Base-by-base conservation (phyloP, 176 grass and related monocot genomes). In the Ampelocalamus luodianensis region DNA sequence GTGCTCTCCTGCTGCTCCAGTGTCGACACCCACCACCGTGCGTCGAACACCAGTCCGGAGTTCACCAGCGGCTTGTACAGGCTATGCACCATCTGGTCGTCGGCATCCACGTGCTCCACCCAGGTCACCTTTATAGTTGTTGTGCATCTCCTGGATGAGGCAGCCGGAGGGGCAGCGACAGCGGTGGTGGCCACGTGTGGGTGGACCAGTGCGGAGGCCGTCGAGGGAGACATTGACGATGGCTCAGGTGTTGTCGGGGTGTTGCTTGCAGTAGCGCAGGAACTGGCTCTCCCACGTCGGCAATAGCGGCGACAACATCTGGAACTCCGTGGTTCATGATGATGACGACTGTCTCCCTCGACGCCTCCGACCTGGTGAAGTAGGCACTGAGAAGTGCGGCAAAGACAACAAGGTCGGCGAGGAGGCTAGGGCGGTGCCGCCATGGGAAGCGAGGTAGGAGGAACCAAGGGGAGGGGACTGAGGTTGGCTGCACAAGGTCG, bases 191-290 rank as follows among this genome's bases (percentile, higher is more conserved):
- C 78, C 87, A 9, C 80, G 27, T 10, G 32, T 27, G 0, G 36
- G 22, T 1, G 72, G 36, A 12, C 48, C 62, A 18, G 71, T 56
- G 45, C 89, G 93, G 12, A 93, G 61, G 10, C n/a, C 74, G 15
- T 98, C 96, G 2, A 95, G 39, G 20, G 96, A 95, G 68, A 98
- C 93, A 54, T 98, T 93, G 22, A 95, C 93, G 1, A 98, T 86
- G 24, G 93, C 93, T 93, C 96, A 98, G 22, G 74, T 83, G 58
- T 85, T 93, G 15, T 93, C 91, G 0, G 66, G 51, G 5, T 90
- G 87, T 45, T 95, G 93, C 83, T 98, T 95, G 93, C 96, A 95
- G 86, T 98, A 93, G 27, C 96, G 89, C 61, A 93, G 63, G 79
- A 98, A 98, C 22, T 93, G 79, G 73, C 40, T 83, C 81, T 98